Evolutionary conservation across 2,329 filamentous ascomycete genomes (phyloP).

Genomic region (Alternaria infectoria): DNA sequence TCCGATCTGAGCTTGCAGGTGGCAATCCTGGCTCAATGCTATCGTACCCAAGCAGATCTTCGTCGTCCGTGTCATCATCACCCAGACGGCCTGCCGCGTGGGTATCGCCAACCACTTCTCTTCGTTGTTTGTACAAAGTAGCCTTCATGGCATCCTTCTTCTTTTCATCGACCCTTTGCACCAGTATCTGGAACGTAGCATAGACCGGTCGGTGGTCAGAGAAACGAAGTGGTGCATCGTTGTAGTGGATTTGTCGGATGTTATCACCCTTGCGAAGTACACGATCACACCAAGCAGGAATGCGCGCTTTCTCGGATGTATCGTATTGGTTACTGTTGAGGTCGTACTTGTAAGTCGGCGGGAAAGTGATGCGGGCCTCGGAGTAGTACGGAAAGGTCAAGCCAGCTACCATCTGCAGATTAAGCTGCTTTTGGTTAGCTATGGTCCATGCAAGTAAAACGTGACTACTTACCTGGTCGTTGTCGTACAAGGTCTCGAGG

Average conservation of each 20-base stretch:
- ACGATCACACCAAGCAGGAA: conserved; percentile 96
- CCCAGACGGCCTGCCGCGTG: conserved; percentile 59
- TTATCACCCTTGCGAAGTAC: conserved; percentile 86
- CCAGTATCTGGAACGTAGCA: conserved; percentile 82
- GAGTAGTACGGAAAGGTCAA: conserved; percentile 90
- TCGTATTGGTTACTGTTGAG: conserved; percentile 88
- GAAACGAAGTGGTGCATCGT: conserved; percentile 80
- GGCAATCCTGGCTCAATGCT: conserved; percentile 79
- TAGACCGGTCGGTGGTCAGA: conserved; percentile 98
- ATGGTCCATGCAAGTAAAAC: background rate
- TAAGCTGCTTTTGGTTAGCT: conserved; percentile 64
- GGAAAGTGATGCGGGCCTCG: conserved; percentile 84
- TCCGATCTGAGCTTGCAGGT: conserved; percentile 66
- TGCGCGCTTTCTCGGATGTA: conserved; percentile 91
- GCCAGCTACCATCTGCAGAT: conserved; percentile 94
- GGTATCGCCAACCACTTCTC: conserved; percentile 69
- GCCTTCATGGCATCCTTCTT: conserved; percentile 74
- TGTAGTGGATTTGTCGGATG: conserved; percentile 82
- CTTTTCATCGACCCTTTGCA: conserved; percentile 79
- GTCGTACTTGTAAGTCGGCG: conserved; percentile 96
- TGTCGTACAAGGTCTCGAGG: conserved; percentile 81
- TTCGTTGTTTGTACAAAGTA: conserved; percentile 73
- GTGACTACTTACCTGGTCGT: conserved; percentile 72
- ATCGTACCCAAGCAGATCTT: conserved; percentile 81
- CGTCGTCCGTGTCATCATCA: conserved; percentile 70